These are phyloP conservation scores for Rhododendron kiyosumense DNA, from an alignment of 148 eudicot genomes.

Conservation along the genomic window DNA sequence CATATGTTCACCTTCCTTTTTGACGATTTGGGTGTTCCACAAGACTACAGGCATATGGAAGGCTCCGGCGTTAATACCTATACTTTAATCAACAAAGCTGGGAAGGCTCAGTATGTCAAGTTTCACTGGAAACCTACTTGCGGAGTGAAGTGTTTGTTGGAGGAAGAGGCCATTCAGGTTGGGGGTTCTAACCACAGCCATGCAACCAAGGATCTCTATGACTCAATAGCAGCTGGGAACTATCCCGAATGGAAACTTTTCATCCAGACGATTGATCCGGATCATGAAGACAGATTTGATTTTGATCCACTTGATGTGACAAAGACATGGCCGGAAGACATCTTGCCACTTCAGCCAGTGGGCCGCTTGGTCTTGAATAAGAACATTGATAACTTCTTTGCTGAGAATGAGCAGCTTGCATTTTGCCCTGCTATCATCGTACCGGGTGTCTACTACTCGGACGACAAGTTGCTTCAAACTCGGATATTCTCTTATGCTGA, in stretches of 20 bases:
- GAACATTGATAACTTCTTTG: constrained; percentile 93
- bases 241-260: constrained; percentile 95
- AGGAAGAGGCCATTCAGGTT: constrained; percentile 72
- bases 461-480: constrained; percentile 87
- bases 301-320: constrained; percentile 95
- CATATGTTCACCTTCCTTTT: constrained; percentile 81
- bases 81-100: constrained; percentile 73
- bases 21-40: constrained; percentile 82
- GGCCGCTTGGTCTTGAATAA: constrained; percentile 93
- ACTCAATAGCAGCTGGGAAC: constrained; percentile 88
- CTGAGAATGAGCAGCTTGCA: constrained; percentile 89
- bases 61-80: constrained; percentile 88
- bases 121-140: constrained; percentile 98
- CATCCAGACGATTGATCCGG: constrained; percentile 84
- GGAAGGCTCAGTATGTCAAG: constrained; percentile 79
- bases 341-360: constrained; percentile 86
- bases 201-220: constrained; percentile 89
- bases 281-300: constrained; percentile 81
- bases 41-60: constrained; percentile 92
- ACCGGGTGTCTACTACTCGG: constrained; percentile 85
- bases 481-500: constrained; percentile 85
- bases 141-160: constrained; percentile 78
- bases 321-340: constrained; percentile 93
- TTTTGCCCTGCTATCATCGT: constrained; percentile 82
- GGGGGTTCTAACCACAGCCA: constrained; percentile 98